Evolutionary conservation across 805 yeast genomes (phyloP).

Genomic region (Kodamaea kaohsiungensis): DNA sequence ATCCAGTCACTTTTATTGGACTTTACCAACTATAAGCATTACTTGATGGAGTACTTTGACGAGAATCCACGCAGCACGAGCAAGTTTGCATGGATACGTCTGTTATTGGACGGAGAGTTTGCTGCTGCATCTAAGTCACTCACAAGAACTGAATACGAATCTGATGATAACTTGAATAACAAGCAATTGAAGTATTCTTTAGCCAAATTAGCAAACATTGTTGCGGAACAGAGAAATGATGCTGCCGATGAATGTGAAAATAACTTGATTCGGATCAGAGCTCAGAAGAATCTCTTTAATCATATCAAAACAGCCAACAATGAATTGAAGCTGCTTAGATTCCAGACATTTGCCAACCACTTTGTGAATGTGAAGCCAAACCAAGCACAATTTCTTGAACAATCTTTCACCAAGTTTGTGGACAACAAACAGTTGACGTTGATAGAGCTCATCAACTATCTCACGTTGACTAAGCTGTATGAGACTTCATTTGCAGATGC

Average conservation of each 20-base stretch:
- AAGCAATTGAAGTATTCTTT: constrained; percentile 62
- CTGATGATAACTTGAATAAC: constrained; percentile 44
- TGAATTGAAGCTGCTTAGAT: constrained; percentile 26
- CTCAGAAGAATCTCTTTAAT: constrained; percentile 42
- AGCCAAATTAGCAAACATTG: constrained; percentile 67
- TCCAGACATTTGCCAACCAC: constrained; percentile 21
- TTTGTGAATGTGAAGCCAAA: constrained; percentile 16
- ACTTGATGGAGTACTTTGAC: constrained; percentile 53
- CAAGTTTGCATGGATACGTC: constrained; percentile 71
- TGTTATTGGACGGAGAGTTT: constrained; percentile 54
- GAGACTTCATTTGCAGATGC: constrained; percentile 41
- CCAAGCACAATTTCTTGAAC: constrained; percentile 17
- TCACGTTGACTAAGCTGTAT: constrained; percentile 45
- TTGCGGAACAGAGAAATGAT: constrained; percentile 21
- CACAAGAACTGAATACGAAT: constrained; percentile 35
- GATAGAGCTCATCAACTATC: constrained; percentile 51
- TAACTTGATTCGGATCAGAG: constrained; percentile 48
- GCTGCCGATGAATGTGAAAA: constrained; percentile 44
- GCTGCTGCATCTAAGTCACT: constrained; percentile 35
- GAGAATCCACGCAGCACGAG: constrained; percentile 44
- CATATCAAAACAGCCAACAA: constrained; percentile 8
- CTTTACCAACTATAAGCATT: constrained; percentile 53
- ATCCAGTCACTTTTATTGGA: constrained; percentile 54
- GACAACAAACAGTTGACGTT: constrained; percentile 40
- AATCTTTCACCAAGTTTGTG: constrained; percentile 30